Percentiles rank a stretch among this genome's conserved stretches.
Evolutionary conservation across 345 rosid species (phyloP).

Genomic region (Populus davidiana): DNA sequence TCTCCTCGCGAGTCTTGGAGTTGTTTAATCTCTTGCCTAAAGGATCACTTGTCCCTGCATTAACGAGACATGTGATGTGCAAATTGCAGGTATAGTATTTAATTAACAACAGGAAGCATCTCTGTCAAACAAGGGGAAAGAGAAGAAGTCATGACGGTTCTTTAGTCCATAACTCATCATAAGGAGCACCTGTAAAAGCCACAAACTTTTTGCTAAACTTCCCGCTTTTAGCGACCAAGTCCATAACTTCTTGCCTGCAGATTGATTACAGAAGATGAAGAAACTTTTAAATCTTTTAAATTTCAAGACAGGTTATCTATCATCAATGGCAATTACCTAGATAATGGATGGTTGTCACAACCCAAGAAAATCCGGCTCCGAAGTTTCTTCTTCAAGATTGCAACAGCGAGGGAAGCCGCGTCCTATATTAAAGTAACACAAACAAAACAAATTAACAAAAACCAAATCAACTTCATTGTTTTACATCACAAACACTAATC

Average conservation of each 20-base stretch:
- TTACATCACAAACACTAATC: background rate
- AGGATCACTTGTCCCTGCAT: conserved; percentile 77
- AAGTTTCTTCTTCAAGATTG: conserved; percentile 73
- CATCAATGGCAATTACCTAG: conserved; percentile 48
- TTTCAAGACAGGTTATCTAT: background rate
- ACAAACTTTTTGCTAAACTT: conserved; percentile 63
- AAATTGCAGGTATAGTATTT: background rate
- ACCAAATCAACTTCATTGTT: background rate
- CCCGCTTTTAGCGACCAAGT: conserved; percentile 70
- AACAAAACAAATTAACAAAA: conserved; percentile 3
- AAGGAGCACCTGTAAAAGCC: conserved; percentile 64
- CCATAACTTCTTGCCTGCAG: conserved; percentile 90
- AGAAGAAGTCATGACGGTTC: background rate
- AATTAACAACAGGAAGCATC: background rate
- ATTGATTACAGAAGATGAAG: background rate
- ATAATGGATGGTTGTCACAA: conserved; percentile 91
- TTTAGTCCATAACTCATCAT: background rate
- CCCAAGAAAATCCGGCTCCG: conserved; percentile 75
- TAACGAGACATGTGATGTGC: background rate
- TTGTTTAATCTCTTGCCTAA: conserved; percentile 87
- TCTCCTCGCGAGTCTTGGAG: conserved; percentile 59
- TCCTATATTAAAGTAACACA: conserved; percentile 51
- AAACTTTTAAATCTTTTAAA: background rate
- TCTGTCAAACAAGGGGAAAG: background rate
- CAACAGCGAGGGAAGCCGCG: conserved; percentile 82